phyloP scores from a whole-genome alignment of 1,284 basidiomycete species.

The Marasmius tenuissimus region DNA sequence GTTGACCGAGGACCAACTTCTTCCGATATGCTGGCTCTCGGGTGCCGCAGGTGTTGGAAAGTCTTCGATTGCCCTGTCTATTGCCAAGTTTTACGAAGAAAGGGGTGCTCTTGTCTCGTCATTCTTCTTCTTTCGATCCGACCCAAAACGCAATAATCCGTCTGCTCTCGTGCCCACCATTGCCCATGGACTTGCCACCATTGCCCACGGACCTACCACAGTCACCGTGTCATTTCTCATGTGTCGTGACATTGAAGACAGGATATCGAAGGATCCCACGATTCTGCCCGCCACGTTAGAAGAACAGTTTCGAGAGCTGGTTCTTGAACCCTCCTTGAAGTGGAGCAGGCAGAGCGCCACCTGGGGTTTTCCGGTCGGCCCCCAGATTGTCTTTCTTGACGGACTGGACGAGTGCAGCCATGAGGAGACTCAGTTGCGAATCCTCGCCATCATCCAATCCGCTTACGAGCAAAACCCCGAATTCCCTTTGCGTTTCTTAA shows the following conservation, averaged over 20 bases:
- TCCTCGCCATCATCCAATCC: background rate
- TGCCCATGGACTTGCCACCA: slow-evolving; percentile 1
- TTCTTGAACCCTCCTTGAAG: no score
- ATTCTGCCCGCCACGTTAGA: background rate
- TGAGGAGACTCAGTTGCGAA: background rate
- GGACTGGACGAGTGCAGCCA: slow-evolving; percentile 19
- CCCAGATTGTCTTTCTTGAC: slow-evolving; percentile 14
- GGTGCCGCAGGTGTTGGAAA: slow-evolving; percentile 18
- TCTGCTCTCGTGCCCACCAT: background rate
- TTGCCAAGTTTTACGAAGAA: slow-evolving; percentile 10
- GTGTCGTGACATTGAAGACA: background rate
- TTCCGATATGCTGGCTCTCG: slow-evolving; percentile 14
- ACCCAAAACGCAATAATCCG: background rate
- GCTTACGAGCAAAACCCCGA: background rate
- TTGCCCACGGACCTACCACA: background rate
- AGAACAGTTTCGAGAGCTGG: background rate
- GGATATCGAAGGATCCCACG: background rate
- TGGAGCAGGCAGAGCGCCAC: no score
- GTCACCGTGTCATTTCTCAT: background rate
- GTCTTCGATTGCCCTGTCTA: slow-evolving; percentile 17
- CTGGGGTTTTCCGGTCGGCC: no score
- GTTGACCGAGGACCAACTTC: background rate
- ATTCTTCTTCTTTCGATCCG: slow-evolving; percentile 16
- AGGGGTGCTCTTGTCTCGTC: slow-evolving; percentile 6
- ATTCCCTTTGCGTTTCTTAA: slow-evolving; percentile 16